These are phyloP conservation scores for Eucalyptus dawsonii DNA, from an alignment of 345 rosid species.

Conservation along the genomic window DNA sequence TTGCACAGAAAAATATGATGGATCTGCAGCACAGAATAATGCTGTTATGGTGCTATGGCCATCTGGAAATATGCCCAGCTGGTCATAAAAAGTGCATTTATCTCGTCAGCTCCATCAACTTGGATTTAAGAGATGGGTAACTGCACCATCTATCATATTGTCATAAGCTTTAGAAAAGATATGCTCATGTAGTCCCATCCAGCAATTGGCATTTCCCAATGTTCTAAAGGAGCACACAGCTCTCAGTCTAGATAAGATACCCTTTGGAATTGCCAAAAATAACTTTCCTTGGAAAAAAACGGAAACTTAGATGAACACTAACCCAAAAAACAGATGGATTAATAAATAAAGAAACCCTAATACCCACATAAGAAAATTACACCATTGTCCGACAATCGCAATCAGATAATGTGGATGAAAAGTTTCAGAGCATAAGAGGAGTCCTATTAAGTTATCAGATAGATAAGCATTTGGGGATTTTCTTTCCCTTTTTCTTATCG, in stretches of 20 bases:
- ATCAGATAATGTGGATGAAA: background rate
- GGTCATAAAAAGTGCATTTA: background rate
- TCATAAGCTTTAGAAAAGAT: background rate
- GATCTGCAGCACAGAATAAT: background rate
- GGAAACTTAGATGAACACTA: background rate
- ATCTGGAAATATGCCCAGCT: background rate
- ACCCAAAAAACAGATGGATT: background rate
- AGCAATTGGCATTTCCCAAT: background rate
- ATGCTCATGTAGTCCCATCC: background rate
- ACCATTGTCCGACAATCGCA: background rate
- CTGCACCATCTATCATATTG: background rate
- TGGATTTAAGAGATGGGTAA: background rate
- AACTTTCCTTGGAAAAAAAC: background rate
- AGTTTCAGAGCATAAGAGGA: background rate
- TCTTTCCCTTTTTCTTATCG: background rate
- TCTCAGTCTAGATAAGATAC: background rate
- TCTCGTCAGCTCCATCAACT: background rate
- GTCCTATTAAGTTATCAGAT: background rate
- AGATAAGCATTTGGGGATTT: background rate
- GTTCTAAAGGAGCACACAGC: background rate
- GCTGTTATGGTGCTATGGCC: background rate
- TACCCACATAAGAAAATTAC: background rate
- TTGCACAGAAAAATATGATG: background rate
- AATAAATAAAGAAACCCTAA: background rate
- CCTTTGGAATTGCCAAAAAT: background rate